A percentile compares a stretch with the other conserved stretches of the same genome.
Evolutionary conservation across 2,329 filamentous ascomycete species (phyloP).

Genomic region (Fusarium burgessii): DNA sequence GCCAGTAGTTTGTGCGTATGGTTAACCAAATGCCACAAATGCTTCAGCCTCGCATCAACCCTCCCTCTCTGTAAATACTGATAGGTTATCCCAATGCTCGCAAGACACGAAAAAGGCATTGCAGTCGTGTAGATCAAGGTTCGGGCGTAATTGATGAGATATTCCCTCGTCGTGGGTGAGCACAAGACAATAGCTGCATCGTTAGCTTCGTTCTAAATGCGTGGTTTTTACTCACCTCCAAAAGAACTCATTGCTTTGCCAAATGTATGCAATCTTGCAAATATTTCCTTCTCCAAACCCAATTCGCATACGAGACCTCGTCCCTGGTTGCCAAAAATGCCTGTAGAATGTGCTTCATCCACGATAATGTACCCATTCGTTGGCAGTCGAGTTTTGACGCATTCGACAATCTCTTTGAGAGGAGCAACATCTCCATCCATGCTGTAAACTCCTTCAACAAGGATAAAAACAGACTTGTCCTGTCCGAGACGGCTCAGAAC

Average conservation of each 20-base stretch:
- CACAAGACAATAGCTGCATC: slow-evolving; percentile 68
- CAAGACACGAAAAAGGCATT: slow-evolving; percentile 70
- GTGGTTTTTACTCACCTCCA: slow-evolving; percentile 68
- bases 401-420: slow-evolving; percentile 68
- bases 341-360: slow-evolving; percentile 76
- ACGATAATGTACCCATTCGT: slow-evolving; percentile 73
- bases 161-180: slow-evolving; percentile 67
- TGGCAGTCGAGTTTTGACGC: slow-evolving; percentile 68
- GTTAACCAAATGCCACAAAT: slow-evolving; percentile 51
- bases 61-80: slow-evolving; percentile 64
- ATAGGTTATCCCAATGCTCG: slow-evolving; percentile 69
- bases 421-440: slow-evolving; percentile 85
- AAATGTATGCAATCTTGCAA: slow-evolving; percentile 72
- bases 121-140: slow-evolving; percentile 81
- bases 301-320: slow-evolving; percentile 69
- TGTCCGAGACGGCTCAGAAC: slow-evolving; percentile 51
- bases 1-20: slow-evolving; percentile 61
- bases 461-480: slow-evolving; percentile 72
- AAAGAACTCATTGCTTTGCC: slow-evolving; percentile 76
- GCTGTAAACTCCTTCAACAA: slow-evolving; percentile 79
- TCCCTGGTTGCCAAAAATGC: slow-evolving; percentile 67
- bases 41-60: slow-evolving; percentile 53
- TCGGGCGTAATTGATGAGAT: slow-evolving; percentile 82
- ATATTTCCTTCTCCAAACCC: slow-evolving; percentile 67
- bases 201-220: background rate